Conservation (phyloP, 1,139 yeast species). For the Suzukiozyma palmioleophila region DNA sequence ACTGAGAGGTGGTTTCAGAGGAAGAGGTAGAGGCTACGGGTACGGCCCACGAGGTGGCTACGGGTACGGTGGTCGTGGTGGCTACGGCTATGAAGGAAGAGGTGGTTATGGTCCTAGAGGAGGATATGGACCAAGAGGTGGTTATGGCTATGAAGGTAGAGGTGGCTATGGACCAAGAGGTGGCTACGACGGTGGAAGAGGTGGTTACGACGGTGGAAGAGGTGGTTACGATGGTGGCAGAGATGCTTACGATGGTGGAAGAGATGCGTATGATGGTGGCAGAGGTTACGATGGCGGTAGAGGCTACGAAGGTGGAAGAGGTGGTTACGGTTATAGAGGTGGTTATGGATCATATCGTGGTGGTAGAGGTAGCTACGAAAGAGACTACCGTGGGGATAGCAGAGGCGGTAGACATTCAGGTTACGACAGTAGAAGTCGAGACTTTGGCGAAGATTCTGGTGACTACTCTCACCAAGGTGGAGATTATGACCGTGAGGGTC, state of each 20-base stretch:
- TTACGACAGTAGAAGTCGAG: constrained; percentile 16
- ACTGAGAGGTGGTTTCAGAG: constrained; percentile 29
- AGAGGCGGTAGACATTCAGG: constrained; percentile 17
- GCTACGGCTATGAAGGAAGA: constrained; percentile 16
- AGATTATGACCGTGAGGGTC: constrained; percentile 10
- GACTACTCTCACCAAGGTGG: constrained; percentile 15
- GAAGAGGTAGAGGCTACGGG: constrained; percentile 19
- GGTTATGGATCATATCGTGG: constrained; percentile 10
- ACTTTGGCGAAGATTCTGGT: constrained; percentile 13
- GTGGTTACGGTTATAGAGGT: constrained; percentile 10
- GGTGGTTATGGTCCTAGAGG: constrained; percentile 17
- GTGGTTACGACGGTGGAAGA: constrained; percentile 9
- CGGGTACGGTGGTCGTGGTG: constrained; percentile 12
- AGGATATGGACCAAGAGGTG: constrained; percentile 15
- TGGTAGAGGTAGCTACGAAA: constrained; percentile 15
- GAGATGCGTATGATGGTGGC: constrained; percentile 16
- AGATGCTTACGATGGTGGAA: constrained; percentile 15
- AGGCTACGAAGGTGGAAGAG: constrained; percentile 13
- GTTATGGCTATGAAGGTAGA: constrained; percentile 14
- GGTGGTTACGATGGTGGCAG: constrained; percentile 11
- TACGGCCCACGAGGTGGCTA: constrained; percentile 15
- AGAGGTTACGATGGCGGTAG: constrained; percentile 15
- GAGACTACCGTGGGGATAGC: constrained; percentile 13
- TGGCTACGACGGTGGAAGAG: constrained; percentile 13
- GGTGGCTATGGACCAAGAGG: constrained; percentile 12